Base-by-base conservation (phyloP, 306 rosid genomes). In the Sicyos edulis region DNA sequence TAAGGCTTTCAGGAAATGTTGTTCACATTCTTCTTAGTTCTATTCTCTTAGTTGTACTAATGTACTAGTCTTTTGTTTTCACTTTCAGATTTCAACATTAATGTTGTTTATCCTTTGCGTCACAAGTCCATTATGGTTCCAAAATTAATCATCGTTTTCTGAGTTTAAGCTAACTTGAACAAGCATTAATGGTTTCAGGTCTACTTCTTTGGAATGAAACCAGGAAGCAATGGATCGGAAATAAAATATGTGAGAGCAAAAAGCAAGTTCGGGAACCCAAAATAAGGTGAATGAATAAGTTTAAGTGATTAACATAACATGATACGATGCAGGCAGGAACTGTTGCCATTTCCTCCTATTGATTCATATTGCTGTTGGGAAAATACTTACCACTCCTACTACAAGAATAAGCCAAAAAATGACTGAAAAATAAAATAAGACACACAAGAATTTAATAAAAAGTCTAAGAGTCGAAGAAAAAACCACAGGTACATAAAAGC, bases 191-290 rank as follows among this genome's bases (percentile, higher is more conserved):
- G 78, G 24, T 65, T 78, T 80, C 86, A 92, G 98, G 96, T 77
- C 89, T 88, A 65, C 69, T 83, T 82, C 86, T 87, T 70, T 92
- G 96, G 96, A 86, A 92, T 76, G 89, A 86, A 79, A 79, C 64
- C 26, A 88, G 98, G 81, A 83, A 78, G 69, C 92, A 84, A 37
- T 92, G 96, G 98, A 56, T 80, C 81, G 89, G 85, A 81, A 85
- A 80, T 68, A 84, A 58, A 79, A 79, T 29, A 71, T 63, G 81
- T 6, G 63, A 69, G 80, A 78, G 65, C 37, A 77, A 10, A 72
- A 71, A 49, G 42, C 82, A 78, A 80, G 80, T n/a, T 70, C 78
- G 68, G 80, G 96, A 88, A 76, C 83, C 90, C 60, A 77, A 76
- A 78, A 84, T 85, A 81, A 82, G 96, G 98, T 92, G 80, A 78